phyloP scores from a whole-genome alignment of 169 alveolate genomes.

The Plasmodium cynomolgi region DNA sequence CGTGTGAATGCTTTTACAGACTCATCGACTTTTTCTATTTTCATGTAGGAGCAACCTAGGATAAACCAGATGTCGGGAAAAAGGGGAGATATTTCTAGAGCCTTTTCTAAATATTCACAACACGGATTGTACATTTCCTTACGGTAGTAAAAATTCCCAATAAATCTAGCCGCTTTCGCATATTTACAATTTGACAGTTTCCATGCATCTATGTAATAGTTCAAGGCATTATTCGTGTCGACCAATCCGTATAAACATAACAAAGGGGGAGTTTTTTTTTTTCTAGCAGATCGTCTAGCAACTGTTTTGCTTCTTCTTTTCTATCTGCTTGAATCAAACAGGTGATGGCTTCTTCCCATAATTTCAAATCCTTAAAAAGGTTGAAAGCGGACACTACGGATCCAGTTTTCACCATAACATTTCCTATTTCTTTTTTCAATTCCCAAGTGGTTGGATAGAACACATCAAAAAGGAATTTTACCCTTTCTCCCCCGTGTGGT shows the following conservation, averaged over 20 bases:
- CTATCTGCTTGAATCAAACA: constrained; percentile 82
- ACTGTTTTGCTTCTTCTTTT: constrained; percentile 82
- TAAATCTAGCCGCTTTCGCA: constrained; percentile 84
- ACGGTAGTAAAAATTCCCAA: constrained; percentile 80
- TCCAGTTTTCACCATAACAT: constrained; percentile 81
- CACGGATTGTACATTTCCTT: constrained; percentile 76
- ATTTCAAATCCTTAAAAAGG: constrained; percentile 80
- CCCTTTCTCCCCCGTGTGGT: constrained; percentile 70
- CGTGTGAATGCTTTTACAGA: constrained; percentile 81
- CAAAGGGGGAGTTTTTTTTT: constrained; percentile 76
- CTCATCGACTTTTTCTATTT: constrained; percentile 66
- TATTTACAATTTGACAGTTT: constrained; percentile 76
- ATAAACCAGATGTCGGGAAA: constrained; percentile 78
- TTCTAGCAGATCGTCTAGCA: constrained; percentile 76
- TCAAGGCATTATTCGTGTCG: constrained; percentile 74
- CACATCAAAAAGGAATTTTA: constrained; percentile 78
- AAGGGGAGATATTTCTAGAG: constrained; percentile 82
- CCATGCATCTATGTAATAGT: constrained; percentile 84
- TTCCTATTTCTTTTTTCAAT: constrained; percentile 81
- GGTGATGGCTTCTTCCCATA: constrained; percentile 87
- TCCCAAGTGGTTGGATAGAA: constrained; percentile 83
- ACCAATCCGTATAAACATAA: constrained; percentile 81
- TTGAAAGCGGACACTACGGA: constrained; percentile 81
- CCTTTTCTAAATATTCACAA: constrained; percentile 75
- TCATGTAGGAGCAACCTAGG: constrained; percentile 83